Evolutionary conservation across 75 land plant species (phyloP).

Genomic region (Ceratopteris richardii): DNA sequence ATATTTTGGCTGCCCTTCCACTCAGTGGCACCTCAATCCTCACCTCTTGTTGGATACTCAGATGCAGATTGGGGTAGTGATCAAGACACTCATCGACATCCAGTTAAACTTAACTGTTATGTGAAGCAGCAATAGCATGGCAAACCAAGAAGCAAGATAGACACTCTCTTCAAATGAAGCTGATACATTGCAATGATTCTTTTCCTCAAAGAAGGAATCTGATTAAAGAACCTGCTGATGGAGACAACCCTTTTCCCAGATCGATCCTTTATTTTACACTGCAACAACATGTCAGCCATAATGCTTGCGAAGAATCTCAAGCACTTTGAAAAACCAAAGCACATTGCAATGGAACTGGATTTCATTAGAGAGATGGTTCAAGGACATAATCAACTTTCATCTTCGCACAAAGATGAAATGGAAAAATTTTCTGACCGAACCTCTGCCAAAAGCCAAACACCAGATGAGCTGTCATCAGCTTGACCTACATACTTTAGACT

Average conservation of each 20-base stretch:
- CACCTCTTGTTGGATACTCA: too few relatives aligned
- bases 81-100: too few relatives aligned
- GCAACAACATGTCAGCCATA: constrained; percentile 23
- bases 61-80: too few relatives aligned
- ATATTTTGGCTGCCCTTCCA: too few relatives aligned
- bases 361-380: constrained; percentile 10
- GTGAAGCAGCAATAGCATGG: too few relatives aligned
- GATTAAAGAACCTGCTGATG: constrained; percentile 9
- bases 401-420: constrained; percentile 7
- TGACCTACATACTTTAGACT: too few relatives aligned
- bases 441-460: neutral
- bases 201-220: constrained; percentile 14
- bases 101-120: too few relatives aligned
- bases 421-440: constrained; percentile 2
- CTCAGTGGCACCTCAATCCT: too few relatives aligned
- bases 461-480: neutral
- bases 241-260: constrained; percentile 1
- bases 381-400: constrained; percentile 1
- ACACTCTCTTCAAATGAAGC: constrained; percentile 25
- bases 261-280: constrained; percentile 2
- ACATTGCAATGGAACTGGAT: constrained; percentile 13
- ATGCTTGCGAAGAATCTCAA: constrained; percentile 21
- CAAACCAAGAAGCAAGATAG: constrained; percentile 17
- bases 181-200: constrained; percentile 13
- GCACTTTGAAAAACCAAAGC: constrained; percentile 21